Conservation (phyloP, 805 yeast genomes). For the Ogataea henricii region DNA sequence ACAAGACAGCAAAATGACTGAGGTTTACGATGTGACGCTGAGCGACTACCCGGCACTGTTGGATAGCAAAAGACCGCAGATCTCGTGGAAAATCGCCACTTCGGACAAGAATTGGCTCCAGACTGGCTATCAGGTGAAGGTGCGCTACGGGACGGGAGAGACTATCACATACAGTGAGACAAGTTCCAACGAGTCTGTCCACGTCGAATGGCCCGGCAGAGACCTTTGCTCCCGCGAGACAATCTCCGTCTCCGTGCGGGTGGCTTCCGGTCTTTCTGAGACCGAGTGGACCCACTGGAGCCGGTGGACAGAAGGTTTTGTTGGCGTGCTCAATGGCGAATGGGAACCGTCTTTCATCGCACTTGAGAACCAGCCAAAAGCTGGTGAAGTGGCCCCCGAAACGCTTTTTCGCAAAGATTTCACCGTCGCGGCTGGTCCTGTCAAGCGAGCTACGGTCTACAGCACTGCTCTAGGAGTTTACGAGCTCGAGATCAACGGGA, state of each 20-base stretch:
- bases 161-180: constrained; percentile 5
- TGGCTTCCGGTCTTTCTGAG: neutral
- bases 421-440: neutral
- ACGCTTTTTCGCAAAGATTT: constrained; percentile 12
- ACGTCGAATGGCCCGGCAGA: constrained; percentile 17
- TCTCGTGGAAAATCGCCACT: constrained; percentile 14
- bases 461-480: constrained; percentile 29
- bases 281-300: neutral
- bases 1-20: no score
- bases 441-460: constrained; percentile 17
- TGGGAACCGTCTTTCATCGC: constrained; percentile 15
- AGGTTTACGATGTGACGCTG: neutral
- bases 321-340: constrained; percentile 9
- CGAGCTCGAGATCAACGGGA: constrained; percentile 27
- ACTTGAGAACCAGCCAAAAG: constrained; percentile 8
- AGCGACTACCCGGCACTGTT: constrained; percentile 1
- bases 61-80: constrained; percentile 3
- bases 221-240: constrained; percentile 10
- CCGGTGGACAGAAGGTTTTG: neutral
- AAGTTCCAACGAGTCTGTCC: constrained; percentile 7
- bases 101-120: constrained; percentile 11
- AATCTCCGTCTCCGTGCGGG: constrained; percentile 13
- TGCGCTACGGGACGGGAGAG: constrained; percentile 7
- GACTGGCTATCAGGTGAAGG: constrained; percentile 11
- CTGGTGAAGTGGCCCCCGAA: constrained; percentile 8